Conservation (phyloP, 2,329 filamentous ascomycete genomes). For the Aspergillus sp. region DNA sequence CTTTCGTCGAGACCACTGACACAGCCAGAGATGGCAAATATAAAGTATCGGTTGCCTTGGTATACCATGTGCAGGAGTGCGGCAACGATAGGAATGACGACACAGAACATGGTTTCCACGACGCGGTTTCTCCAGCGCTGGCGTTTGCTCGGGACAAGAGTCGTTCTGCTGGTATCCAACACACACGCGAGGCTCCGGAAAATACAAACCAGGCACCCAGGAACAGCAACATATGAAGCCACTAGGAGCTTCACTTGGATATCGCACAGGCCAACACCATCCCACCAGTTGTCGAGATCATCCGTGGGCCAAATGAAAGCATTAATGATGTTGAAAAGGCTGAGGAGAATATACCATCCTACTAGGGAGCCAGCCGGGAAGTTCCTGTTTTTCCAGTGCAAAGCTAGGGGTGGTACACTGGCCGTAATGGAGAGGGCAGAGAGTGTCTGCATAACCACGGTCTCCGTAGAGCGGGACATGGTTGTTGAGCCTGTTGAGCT, state of each 20-base stretch:
- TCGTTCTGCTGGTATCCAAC: conserved; percentile 58
- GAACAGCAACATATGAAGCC: conserved; percentile 52
- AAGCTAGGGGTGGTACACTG: conserved; percentile 57
- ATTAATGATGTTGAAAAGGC: conserved; percentile 61
- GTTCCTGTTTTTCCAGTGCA: conserved; percentile 63
- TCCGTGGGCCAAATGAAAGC: conserved; percentile 64
- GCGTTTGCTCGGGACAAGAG: conserved; percentile 50
- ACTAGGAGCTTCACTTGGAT: conserved; percentile 60
- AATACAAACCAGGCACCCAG: conserved; percentile 57
- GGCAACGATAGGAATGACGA: conserved; percentile 54
- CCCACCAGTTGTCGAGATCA: conserved; percentile 55
- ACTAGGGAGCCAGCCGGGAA: conserved; percentile 59
- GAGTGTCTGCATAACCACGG: conserved; percentile 49
- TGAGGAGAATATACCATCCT: conserved; percentile 56
- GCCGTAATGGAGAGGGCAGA: conserved; percentile 53
- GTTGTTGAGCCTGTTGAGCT: not conserved
- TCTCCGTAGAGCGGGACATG: conserved; percentile 25
- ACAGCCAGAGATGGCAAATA: conserved; percentile 62
- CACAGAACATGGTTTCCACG: conserved; percentile 58
- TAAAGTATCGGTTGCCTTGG: conserved; percentile 58
- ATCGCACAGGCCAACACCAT: conserved; percentile 63
- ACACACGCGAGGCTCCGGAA: conserved; percentile 60
- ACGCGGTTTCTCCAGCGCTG: conserved; percentile 48
- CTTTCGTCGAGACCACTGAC: conserved; percentile 53
- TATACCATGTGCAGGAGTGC: conserved; percentile 60